Evolutionary conservation across 257 asterid genomes (phyloP).

Genomic region (Nicotiana noctiflora): DNA sequence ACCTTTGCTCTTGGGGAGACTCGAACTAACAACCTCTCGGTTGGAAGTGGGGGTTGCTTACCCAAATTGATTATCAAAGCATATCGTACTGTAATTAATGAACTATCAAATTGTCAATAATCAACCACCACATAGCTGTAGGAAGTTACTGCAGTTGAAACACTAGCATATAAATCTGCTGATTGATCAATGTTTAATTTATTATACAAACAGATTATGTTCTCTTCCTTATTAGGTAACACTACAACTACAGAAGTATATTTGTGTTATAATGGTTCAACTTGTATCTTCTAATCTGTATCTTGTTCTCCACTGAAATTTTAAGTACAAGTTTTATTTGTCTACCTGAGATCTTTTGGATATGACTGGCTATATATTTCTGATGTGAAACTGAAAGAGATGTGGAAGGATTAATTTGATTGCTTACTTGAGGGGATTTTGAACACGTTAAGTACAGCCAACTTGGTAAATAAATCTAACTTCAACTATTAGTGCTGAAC

Average conservation of each 20-base stretch:
- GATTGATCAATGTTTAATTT: not conserved
- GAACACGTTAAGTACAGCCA: not conserved
- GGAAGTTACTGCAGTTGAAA: not conserved
- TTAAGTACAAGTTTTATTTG: not conserved
- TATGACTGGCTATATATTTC: not conserved
- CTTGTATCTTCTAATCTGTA: not conserved
- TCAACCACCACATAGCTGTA: not conserved
- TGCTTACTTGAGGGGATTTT: not conserved
- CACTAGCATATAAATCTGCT: not conserved
- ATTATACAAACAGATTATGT: not conserved
- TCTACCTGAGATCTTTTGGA: not conserved
- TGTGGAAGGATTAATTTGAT: not conserved
- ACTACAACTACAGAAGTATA: not conserved
- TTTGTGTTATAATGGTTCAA: not conserved
- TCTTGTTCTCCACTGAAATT: not conserved
- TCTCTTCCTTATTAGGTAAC: not conserved
- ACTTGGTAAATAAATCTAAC: not conserved
- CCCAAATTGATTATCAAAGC: too few species aligned
- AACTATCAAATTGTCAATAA: not conserved
- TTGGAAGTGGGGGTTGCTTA: too few species aligned
- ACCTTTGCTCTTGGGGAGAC: too few species aligned
- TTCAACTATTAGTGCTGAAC: constrained; percentile 10
- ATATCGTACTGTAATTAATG: not conserved
- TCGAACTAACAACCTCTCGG: too few species aligned
- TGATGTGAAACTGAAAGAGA: constrained; percentile 2